These are phyloP conservation scores for Cryptosporidium parvum DNA, from an alignment of 169 alveolate species.

Conservation along the genomic window DNA sequence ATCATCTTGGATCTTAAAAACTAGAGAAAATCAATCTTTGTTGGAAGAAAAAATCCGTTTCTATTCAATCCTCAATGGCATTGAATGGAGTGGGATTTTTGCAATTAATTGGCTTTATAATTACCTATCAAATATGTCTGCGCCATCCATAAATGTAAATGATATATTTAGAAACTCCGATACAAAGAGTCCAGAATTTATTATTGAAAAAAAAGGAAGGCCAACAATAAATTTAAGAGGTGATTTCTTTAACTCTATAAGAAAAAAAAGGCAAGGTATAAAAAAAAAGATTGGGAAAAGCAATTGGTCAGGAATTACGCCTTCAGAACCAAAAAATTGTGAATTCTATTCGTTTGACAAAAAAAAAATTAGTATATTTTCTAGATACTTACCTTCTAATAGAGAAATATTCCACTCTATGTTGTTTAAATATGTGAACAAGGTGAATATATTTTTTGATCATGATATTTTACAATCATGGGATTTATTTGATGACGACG, in stretches of 20 bases:
- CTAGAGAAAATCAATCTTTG: neutral
- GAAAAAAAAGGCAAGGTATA: constrained; percentile 27
- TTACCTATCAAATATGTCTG: neutral
- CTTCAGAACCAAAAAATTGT: neutral
- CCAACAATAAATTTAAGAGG: constrained; percentile 37
- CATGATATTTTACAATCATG: constrained; percentile 24
- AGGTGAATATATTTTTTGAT: neutral
- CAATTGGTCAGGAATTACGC: constrained; percentile 58
- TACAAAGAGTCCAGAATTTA: neutral
- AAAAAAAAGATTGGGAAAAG: constrained; percentile 30
- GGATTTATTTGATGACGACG: constrained; percentile 25
- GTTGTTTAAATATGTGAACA: neutral
- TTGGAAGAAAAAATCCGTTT: neutral
- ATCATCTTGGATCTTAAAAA: constrained; percentile 10
- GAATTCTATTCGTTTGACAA: neutral
- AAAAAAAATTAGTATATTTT: constrained; percentile 8
- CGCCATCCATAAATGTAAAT: neutral
- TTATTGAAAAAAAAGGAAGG: constrained; percentile 42
- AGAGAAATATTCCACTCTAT: constrained; percentile 50
- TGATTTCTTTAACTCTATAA: constrained; percentile 10
- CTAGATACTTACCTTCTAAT: constrained; percentile 57
- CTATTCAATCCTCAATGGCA: constrained; percentile 20
- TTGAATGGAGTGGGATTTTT: constrained; percentile 72
- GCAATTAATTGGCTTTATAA: constrained; percentile 35
- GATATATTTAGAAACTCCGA: neutral